Percentiles rank a stretch among this genome's conserved stretches.
Conservation (phyloP, 768 basidiomycete genomes). For the Phlegmacium glaucopus region DNA sequence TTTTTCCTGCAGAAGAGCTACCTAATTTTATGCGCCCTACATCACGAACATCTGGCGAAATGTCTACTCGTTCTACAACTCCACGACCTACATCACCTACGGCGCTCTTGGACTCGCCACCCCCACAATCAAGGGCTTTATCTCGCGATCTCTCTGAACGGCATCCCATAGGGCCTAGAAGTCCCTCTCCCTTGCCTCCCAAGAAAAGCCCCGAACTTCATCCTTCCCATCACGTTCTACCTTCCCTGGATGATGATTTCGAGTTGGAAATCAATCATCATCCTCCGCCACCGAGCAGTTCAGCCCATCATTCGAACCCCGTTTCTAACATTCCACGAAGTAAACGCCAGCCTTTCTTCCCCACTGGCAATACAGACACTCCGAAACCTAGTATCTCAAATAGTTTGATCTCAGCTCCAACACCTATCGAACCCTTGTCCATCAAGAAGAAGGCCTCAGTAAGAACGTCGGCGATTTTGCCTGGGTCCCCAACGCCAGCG, state of each 20-base stretch:
- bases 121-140: conserved; percentile 37
- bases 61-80: conserved; percentile 40
- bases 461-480: conserved; percentile 37
- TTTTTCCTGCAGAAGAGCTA: conserved; percentile 49
- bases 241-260: conserved; percentile 44
- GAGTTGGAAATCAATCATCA: conserved; percentile 34
- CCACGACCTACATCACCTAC: conserved; percentile 45
- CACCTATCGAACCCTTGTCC: conserved; percentile 68
- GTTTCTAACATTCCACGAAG: conserved; percentile 64
- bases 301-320: conserved; percentile 12
- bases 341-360: conserved; percentile 64
- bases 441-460: conserved; percentile 83
- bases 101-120: conserved; percentile 30
- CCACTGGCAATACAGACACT: conserved; percentile 50
- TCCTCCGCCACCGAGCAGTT: conserved; percentile 22
- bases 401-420: conserved; percentile 31
- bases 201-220: conserved; percentile 28
- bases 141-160: conserved; percentile 52
- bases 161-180: conserved; percentile 71
- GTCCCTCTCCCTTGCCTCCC: conserved; percentile 65
- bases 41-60: conserved; percentile 49
- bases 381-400: conserved; percentile 39
- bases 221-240: conserved; percentile 28
- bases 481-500: conserved; percentile 34
- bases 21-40: conserved; percentile 51